Conservation (phyloP, 2,329 filamentous ascomycete species). For the Claviceps purpurea region DNA sequence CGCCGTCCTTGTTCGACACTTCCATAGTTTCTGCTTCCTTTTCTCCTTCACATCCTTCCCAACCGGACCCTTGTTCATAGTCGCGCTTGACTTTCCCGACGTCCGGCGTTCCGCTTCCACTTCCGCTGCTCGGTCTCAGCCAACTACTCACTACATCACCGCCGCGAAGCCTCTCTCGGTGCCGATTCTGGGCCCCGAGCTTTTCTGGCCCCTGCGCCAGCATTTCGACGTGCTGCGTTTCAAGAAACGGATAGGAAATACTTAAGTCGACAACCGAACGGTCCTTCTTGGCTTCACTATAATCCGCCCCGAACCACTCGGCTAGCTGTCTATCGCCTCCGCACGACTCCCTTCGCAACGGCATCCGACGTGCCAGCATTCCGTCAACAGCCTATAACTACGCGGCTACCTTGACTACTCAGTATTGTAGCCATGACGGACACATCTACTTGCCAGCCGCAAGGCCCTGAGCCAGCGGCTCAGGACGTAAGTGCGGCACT, state of each 20-base stretch:
- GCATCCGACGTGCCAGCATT: constrained; percentile 2
- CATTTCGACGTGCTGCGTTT: background rate
- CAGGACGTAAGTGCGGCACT: constrained; percentile 9
- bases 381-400: constrained; percentile 2
- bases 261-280: background rate
- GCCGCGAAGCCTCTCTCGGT: background rate
- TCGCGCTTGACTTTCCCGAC: background rate
- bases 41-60: background rate
- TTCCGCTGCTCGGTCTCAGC: background rate
- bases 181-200: background rate
- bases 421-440: constrained; percentile 14
- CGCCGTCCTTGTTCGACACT: background rate
- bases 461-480: constrained; percentile 9
- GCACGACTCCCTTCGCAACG: background rate
- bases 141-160: background rate
- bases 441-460: constrained; percentile 11
- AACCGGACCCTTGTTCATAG: background rate
- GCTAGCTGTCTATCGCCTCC: background rate
- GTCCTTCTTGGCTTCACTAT: background rate
- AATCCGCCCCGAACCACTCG: background rate
- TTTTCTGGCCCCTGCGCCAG: background rate
- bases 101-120: background rate
- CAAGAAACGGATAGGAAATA: background rate
- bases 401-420: constrained; percentile 8
- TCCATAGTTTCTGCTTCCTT: background rate